Percentiles rank a stretch among this genome's conserved stretches.
Evolutionary conservation across 352 stramenopile species (phyloP).

Genomic region (Pythium vanterpoolii): DNA sequence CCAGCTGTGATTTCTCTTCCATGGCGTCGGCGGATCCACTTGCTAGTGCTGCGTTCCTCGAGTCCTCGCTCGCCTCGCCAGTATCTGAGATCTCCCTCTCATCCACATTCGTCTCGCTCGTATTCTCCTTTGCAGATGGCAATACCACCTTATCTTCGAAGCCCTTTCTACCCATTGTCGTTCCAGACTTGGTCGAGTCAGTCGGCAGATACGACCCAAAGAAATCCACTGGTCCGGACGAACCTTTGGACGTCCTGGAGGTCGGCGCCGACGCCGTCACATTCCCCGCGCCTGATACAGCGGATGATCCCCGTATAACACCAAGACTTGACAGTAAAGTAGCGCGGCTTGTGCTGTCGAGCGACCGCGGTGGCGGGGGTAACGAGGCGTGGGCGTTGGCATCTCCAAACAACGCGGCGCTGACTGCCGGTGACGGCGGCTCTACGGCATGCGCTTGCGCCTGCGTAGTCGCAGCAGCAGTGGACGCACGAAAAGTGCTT

Average conservation of each 20-base stretch:
- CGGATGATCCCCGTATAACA: neutral
- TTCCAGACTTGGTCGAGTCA: neutral
- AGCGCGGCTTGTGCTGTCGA: slow-evolving; percentile 18
- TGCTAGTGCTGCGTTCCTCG: neutral
- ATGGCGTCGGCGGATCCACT: neutral
- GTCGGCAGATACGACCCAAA: slow-evolving; percentile 19
- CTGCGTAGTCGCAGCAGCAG: neutral
- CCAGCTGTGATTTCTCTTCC: neutral
- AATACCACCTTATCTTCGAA: neutral
- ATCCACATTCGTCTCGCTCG: neutral
- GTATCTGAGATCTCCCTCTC: neutral
- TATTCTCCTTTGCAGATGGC: neutral
- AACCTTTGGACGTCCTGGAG: slow-evolving; percentile 7
- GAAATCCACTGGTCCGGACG: slow-evolving; percentile 5
- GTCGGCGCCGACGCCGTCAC: slow-evolving; percentile 13
- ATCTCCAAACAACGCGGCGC: slow-evolving; percentile 14
- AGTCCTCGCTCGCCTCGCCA: neutral
- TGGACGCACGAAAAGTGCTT: slow-evolving; percentile 8
- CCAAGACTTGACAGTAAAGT: slow-evolving; percentile 16
- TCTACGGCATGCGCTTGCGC: slow-evolving; percentile 2
- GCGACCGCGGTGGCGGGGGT: slow-evolving; percentile 13
- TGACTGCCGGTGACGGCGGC: slow-evolving; percentile 14
- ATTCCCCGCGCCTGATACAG: neutral
- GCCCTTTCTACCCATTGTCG: neutral
- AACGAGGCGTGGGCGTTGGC: neutral